A percentile compares a stretch with the other conserved stretches of the same genome.
Evolutionary conservation across 1,139 yeast species (phyloP).

Genomic region (Geotrichum fermentans): DNA sequence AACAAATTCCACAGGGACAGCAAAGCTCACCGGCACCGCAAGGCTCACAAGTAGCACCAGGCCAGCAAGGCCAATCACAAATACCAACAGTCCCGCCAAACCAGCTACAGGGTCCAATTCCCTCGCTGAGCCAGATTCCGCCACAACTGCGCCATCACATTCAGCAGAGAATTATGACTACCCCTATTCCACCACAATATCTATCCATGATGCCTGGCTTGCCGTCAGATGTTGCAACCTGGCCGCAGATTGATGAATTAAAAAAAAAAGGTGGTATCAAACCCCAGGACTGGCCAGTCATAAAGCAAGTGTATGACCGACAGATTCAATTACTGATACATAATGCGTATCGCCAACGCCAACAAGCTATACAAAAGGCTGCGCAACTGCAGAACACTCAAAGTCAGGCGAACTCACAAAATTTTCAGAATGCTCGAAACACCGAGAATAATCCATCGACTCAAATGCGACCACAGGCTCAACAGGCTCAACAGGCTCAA

Average conservation of each 20-base stretch:
- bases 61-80: neutral
- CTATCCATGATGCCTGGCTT: conserved; percentile 9
- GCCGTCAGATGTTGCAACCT: conserved; percentile 8
- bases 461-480: conserved; percentile 1
- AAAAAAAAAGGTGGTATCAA: conserved; percentile 11
- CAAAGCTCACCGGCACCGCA: neutral
- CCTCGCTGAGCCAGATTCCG: neutral
- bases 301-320: conserved; percentile 4
- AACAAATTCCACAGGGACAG: neutral
- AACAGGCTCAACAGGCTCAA: conserved; percentile 1
- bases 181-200: conserved; percentile 7
- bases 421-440: neutral
- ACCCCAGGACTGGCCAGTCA: neutral
- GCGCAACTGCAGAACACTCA: conserved; percentile 2
- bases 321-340: conserved; percentile 1
- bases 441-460: too few relatives aligned
- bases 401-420: conserved; percentile 1
- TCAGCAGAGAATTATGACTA: neutral
- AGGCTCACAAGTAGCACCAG: too few relatives aligned
- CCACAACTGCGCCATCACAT: neutral
- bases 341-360: conserved; percentile 1
- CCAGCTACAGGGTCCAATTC: neutral
- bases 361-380: neutral
- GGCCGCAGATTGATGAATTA: conserved; percentile 6
- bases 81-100: too few relatives aligned